Evolutionary conservation across 352 stramenopile genomes (phyloP).

Genomic region (Phytophthora citricola): DNA sequence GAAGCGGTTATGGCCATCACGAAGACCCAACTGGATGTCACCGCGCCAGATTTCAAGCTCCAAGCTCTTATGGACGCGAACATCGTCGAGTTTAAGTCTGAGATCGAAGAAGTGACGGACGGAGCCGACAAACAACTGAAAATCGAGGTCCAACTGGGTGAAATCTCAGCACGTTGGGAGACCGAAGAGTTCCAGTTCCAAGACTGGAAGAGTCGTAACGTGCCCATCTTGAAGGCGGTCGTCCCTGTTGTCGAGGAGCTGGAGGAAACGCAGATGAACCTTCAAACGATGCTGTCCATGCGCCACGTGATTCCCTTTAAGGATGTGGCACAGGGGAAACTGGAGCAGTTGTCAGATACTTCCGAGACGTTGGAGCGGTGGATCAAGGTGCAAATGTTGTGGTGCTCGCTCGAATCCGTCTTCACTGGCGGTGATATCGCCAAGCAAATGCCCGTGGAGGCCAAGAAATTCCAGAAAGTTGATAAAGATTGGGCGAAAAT

Average conservation of each 20-base stretch:
- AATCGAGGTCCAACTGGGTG: constrained; percentile 95
- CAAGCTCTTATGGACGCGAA: constrained; percentile 95
- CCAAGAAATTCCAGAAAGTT: constrained; percentile 98
- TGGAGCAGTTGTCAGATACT: constrained; percentile 96
- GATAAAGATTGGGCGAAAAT: constrained; percentile 99
- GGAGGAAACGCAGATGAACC: constrained; percentile 98
- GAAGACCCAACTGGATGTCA: constrained; percentile 93
- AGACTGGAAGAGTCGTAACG: constrained; percentile 93
- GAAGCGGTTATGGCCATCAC: constrained; percentile 97
- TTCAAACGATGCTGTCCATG: constrained; percentile 99
- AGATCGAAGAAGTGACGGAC: constrained; percentile 98
- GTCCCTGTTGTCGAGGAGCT: constrained; percentile 97
- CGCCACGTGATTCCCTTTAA: constrained; percentile 97
- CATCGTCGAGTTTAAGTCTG: constrained; percentile 91
- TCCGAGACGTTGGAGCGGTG: constrained; percentile 98
- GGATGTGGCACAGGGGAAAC: constrained; percentile 94
- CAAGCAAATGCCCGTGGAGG: constrained; percentile 98
- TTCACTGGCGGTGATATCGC: constrained; percentile 99
- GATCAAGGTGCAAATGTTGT: constrained; percentile 99
- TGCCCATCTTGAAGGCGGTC: constrained; percentile 96
- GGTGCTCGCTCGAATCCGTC: constrained; percentile 98
- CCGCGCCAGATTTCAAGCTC: constrained; percentile 95
- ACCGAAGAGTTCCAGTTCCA: constrained; percentile 96
- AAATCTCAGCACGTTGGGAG: constrained; percentile 95
- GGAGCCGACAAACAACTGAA: constrained; percentile 98